Evolutionary conservation across 768 basidiomycete species (phyloP).

Genomic region (Boletus tomentosulus): DNA sequence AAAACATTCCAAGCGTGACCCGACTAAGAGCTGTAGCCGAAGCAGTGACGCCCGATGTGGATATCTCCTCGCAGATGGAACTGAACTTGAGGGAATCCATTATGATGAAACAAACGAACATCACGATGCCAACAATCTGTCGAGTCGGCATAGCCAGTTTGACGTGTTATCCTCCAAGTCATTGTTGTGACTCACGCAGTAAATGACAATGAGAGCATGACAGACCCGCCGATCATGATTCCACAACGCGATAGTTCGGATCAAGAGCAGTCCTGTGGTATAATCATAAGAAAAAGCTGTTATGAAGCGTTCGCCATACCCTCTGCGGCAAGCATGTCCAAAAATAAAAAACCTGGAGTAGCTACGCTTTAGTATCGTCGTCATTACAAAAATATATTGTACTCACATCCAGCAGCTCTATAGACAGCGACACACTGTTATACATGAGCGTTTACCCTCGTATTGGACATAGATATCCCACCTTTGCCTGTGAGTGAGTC

Average conservation of each 20-base stretch:
- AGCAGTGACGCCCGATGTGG: background rate
- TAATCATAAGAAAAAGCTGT: background rate
- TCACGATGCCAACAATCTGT: background rate
- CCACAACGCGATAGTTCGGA: constrained; percentile 10
- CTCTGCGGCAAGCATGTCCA: constrained; percentile 4
- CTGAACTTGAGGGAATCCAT: constrained; percentile 3
- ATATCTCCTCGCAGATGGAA: constrained; percentile 1
- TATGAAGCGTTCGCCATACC: background rate
- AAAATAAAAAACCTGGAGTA: constrained; percentile 2
- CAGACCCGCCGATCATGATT: background rate
- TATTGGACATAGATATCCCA: background rate
- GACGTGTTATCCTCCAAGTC: background rate
- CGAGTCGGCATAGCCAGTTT: background rate
- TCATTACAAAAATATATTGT: background rate
- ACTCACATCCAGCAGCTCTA: constrained; percentile 3
- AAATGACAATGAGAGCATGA: background rate
- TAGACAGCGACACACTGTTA: constrained; percentile 6
- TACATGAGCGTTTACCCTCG: background rate
- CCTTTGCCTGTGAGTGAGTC: background rate
- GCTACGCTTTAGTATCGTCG: background rate
- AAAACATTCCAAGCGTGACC: constrained; percentile 9
- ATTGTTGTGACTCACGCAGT: background rate
- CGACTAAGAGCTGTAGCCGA: background rate
- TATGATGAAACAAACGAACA: constrained; percentile 2
- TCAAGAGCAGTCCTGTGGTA: constrained; percentile 8